Evolutionary conservation across 164 flowering plant species (phyloP).

Genomic region (Warburgia ugandensis): DNA sequence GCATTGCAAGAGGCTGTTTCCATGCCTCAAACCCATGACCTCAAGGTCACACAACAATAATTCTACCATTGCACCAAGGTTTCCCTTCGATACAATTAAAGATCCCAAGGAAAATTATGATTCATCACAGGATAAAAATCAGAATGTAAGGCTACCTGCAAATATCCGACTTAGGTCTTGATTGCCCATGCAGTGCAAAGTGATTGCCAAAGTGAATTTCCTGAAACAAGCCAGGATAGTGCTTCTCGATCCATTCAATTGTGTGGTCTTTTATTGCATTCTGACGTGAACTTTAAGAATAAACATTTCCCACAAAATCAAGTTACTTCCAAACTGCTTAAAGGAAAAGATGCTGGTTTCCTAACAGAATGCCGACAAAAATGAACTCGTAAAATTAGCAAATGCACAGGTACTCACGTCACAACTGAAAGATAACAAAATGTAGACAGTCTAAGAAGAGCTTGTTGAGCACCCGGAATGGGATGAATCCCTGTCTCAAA

Average conservation of each 20-base stretch:
- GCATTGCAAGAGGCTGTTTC: too few species aligned
- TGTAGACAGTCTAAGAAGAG: conserved; percentile 58
- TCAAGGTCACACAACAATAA: too few species aligned
- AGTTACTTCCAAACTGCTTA: background rate
- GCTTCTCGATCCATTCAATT: conserved; percentile 74
- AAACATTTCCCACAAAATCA: conserved; percentile 1
- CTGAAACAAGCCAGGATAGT: conserved; percentile 67
- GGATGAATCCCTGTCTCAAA: conserved; percentile 84
- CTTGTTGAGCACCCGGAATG: conserved; percentile 69
- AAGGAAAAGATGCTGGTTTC: background rate
- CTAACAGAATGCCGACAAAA: too few species aligned
- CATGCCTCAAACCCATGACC: too few species aligned
- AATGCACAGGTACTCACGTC: conserved; percentile 46
- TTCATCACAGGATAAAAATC: too few species aligned
- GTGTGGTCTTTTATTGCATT: conserved; percentile 86
- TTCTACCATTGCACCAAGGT: too few species aligned
- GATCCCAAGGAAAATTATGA: too few species aligned
- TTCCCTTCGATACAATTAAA: too few species aligned
- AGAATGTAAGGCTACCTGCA: too few species aligned
- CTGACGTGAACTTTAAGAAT: conserved; percentile 62
- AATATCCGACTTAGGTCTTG: conserved; percentile 81
- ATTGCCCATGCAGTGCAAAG: conserved; percentile 74
- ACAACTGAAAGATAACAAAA: conserved; percentile 67
- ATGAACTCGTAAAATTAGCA: too few species aligned
- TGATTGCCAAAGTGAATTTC: conserved; percentile 94